These are phyloP conservation scores for Phyllosticta capitalensis DNA, from an alignment of 2,329 filamentous ascomycete species.

Conservation along the genomic window DNA sequence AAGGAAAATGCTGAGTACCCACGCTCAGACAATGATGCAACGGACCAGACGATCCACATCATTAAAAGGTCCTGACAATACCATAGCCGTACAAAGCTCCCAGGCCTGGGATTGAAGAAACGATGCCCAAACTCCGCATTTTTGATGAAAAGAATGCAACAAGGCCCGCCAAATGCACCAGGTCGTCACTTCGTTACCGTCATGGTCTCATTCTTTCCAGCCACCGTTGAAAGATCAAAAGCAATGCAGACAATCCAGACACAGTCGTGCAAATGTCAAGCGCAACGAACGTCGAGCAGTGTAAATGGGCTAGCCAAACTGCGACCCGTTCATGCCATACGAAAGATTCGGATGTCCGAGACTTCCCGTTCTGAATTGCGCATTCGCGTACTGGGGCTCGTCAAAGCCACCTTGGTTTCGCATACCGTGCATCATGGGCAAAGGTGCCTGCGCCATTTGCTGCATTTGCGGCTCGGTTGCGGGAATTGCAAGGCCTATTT, in stretches of 20 bases:
- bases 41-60: not conserved
- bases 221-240: not conserved
- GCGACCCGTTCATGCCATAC: slow-evolving; percentile 4
- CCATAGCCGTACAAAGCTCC: not conserved
- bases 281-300: not conserved
- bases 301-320: not conserved
- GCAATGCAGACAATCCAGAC: not conserved
- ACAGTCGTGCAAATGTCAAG: not conserved
- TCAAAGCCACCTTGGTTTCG: slow-evolving; percentile 1
- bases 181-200: not conserved
- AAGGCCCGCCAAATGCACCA: not conserved
- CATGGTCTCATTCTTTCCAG: not conserved
- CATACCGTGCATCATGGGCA: slow-evolving; percentile 7
- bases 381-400: slow-evolving; percentile 5
- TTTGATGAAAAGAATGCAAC: not conserved
- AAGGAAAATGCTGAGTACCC: not conserved
- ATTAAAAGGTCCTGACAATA: not conserved
- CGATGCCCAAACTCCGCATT: not conserved
- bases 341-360: slow-evolving; percentile 7
- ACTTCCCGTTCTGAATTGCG: slow-evolving; percentile 1
- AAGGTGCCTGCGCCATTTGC: not conserved
- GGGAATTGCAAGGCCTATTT: slow-evolving; percentile 3
- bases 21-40: not conserved
- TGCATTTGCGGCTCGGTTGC: slow-evolving; percentile 4
- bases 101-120: not conserved